Conservation (phyloP, 2,329 filamentous ascomycete genomes). For the Pyricularia sp. region DNA sequence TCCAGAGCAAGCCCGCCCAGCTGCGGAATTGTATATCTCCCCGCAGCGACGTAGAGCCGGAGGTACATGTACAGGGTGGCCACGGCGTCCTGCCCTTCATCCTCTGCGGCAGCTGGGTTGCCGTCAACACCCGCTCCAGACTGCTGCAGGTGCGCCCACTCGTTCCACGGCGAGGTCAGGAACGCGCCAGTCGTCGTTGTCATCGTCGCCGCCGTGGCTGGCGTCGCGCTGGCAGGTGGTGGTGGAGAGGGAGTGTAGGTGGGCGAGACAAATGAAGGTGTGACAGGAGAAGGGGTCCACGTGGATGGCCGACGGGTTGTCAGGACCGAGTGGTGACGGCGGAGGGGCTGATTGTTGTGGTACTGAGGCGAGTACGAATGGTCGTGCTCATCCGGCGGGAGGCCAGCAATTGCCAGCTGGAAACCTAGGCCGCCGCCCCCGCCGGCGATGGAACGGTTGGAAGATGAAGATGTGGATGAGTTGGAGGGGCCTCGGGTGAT, state of each 20-base stretch:
- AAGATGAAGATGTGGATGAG: not conserved
- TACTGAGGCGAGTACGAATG: not conserved
- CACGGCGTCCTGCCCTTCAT: not conserved
- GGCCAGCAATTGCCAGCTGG: conserved; percentile 6
- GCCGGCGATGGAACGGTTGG: not conserved
- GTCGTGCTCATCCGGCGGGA: conserved; percentile 2
- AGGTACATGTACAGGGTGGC: conserved; percentile 12
- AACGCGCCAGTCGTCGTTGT: not conserved
- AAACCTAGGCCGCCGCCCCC: not conserved
- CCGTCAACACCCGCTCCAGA: not conserved
- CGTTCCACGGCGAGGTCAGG: not conserved
- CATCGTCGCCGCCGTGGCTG: not conserved
- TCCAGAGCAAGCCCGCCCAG: not conserved
- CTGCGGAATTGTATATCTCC: conserved; percentile 23
- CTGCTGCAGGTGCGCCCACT: conserved; percentile 1
- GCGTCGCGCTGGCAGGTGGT: not conserved
- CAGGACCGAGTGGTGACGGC: conserved; percentile 4
- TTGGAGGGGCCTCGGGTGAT: not conserved
- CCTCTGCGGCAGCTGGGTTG: not conserved
- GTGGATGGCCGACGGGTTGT: not conserved
- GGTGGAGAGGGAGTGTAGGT: not conserved
- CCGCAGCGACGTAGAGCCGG: conserved; percentile 23
- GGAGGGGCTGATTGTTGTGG: not conserved
- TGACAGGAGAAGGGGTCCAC: not conserved
- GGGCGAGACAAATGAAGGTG: not conserved